Base-by-base conservation (phyloP, 176 grass and related monocot species). In the Oryza longistaminata region DNA sequence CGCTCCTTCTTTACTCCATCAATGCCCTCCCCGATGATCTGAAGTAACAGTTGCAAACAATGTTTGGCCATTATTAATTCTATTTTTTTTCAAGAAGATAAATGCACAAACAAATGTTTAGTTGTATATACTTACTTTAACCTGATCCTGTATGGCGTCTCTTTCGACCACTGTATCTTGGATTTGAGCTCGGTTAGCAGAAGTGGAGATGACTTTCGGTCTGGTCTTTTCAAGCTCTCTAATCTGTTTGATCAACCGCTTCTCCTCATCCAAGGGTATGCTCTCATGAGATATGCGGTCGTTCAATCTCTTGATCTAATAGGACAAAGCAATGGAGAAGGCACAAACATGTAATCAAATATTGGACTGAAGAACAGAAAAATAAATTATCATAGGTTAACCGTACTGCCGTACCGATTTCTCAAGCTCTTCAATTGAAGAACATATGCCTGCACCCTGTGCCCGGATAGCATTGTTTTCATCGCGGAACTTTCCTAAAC, bases 361-460 rank as follows among this genome's bases (percentile, higher is more conserved):
- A 84, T 69, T 33, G 15, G 6, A 83, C 71, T 12, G 7, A 81
- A 67, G 21, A 53, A 9, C 45, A 24, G 42, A 58, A 17, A 22
- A 21, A 42, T 11, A 86, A 86, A 12, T 46, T 74, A 75, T 76
- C 7, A 75, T 58, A 74, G 46, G 6, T 71, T 73, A n/a, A 74
- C 77, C 91, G 70, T 87, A 98, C 96, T 67, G 73, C 78, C 89
- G 66, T 87, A 99, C 96, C 71, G 73, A 79, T 71, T 92, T 78
- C 46, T 99, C 86, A 87, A 99, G 96, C 75, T 99, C 96, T 88
- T 96, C 91, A 1, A 92, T 89, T 66, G 96, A 99, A 84, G 91
- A 94, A 85, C 96, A 99, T 40, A 99, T 75, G 73, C 96, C 96
- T 45, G 91, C 73, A 26, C 96, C 85, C 76, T 96, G 92, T 26